A percentile compares a stretch with the other conserved stretches of the same genome.
phyloP scores from a whole-genome alignment of 1,139 yeast genomes.

The Scheffersomyces illinoinensis region DNA sequence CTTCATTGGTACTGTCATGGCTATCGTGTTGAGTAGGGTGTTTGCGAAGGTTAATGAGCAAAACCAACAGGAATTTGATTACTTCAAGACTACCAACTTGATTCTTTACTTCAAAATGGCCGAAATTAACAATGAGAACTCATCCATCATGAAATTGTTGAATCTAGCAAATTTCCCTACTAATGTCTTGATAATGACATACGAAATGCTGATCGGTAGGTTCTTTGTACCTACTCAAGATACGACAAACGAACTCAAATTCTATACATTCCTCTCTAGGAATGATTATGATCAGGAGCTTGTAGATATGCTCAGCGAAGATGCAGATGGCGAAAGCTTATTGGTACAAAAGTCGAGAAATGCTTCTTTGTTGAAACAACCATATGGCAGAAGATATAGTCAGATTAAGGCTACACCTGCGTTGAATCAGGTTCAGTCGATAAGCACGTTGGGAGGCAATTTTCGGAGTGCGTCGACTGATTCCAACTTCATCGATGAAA shows the following conservation, averaged over 20 bases:
- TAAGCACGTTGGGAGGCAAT: conserved; percentile 30
- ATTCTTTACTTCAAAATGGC: conserved; percentile 29
- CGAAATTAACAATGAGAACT: conserved; percentile 1
- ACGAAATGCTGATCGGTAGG: conserved; percentile 29
- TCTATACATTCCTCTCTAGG: conserved; percentile 36
- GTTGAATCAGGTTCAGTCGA: conserved; percentile 19
- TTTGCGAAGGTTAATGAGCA: conserved; percentile 40
- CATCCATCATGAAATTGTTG: conserved; percentile 12
- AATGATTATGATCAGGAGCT: conserved; percentile 32
- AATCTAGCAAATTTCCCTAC: conserved; percentile 36
- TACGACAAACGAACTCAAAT: conserved; percentile 24
- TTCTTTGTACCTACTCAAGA: conserved; percentile 12
- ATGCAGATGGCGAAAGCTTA: conserved; percentile 21
- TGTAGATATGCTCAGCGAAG: conserved; percentile 8
- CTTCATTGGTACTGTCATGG: conserved; percentile 57
- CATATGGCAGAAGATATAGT: conserved; percentile 11
- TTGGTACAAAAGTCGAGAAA: conserved; percentile 23
- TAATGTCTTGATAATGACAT: conserved; percentile 30
- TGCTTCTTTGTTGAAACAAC: conserved; percentile 14
- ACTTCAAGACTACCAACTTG: conserved; percentile 40
- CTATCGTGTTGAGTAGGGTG: conserved; percentile 54
- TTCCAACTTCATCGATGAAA: conserved; percentile 34
- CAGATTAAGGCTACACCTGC: conserved; percentile 3
- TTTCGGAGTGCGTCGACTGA: conserved; percentile 39
- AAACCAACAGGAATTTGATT: conserved; percentile 44